Base-by-base conservation (phyloP, 306 rosid species). In the Rosa rugosa region DNA sequence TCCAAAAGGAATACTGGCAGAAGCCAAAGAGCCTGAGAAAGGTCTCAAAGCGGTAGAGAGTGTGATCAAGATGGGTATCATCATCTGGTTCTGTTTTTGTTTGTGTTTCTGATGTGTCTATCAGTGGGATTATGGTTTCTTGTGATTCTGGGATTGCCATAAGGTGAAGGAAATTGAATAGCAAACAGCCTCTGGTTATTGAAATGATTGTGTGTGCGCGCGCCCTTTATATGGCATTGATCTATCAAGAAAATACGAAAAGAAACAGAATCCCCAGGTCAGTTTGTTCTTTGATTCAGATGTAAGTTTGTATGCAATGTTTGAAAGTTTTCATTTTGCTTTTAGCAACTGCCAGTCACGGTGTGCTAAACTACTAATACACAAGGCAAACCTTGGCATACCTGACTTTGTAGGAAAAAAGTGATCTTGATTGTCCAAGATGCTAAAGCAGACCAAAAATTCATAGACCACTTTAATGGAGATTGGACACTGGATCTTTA, bases 21-120 rank as follows among this genome's bases (percentile, higher is more conserved):
- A 80, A 84, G 11, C 87, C 87, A 42, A 84, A 77, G 69, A 84
- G 46, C 40, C 74, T 77, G 44, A 84, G 71, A 60, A 84, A 80
- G 6, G 57, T 73, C 57, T 84, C 87, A 12, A 84, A 74, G 49
- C 44, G 79, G 34, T 41, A 69, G 23, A 80, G 84, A 57, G 79
- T 72, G 62, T n/a, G 76, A 56, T 80, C 44, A 36, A 84, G 77
- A 17, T 41, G 60, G 27, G 70, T 20, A 71, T 69, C 86, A 46
- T 68, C 79, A 25, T 27, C 22, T 49, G 34, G 60, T 69, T 23
- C 68, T 69, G 44, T 36, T 17, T 64, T 6, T 66, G 54, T 51
- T 45, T 65, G 78, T 64, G 34, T 66, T 25, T 51, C 20, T 14
- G 78, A 73, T 47, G 67, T 8, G 22, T 63, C 60, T 41, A 70